These are phyloP conservation scores for Mariannaea sp. DNA, from an alignment of 2,329 filamentous ascomycete species.

Conservation along the genomic window DNA sequence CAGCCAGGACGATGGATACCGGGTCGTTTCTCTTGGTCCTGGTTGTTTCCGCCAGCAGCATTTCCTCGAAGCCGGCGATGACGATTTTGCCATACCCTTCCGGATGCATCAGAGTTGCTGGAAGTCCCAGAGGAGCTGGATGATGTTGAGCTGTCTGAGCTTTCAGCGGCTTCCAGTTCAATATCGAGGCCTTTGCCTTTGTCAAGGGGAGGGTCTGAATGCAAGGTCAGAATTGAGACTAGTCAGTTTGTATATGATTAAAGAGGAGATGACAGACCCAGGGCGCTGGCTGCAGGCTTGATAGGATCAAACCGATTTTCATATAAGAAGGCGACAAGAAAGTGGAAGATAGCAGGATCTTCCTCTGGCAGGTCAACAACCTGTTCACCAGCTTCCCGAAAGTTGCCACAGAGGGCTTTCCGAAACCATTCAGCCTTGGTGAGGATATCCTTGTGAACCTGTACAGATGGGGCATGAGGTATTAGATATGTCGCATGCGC, in stretches of 20 bases:
- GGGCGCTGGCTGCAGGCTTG: conserved; percentile 47
- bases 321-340: conserved; percentile 56
- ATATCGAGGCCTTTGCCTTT: conserved; percentile 49
- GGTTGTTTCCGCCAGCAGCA: conserved; percentile 5
- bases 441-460: conserved; percentile 55
- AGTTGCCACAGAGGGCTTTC: conserved; percentile 54
- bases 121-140: conserved; percentile 31
- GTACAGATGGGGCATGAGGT: conserved; percentile 6
- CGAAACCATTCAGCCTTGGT: conserved; percentile 54
- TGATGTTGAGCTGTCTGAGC: conserved; percentile 43
- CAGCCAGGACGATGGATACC: conserved; percentile 52
- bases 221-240: conserved; percentile 13
- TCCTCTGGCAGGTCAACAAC: conserved; percentile 56
- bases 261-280: conserved; percentile 40
- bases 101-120: conserved; percentile 26
- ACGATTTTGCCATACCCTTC: conserved; percentile 22
- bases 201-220: conserved; percentile 37
- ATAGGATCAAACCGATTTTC: conserved; percentile 54
- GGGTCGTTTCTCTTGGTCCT: conserved; percentile 46
- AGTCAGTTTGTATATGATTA: neutral
- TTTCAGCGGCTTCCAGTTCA: conserved; percentile 31
- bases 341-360: conserved; percentile 56
- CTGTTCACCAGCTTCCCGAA: conserved; percentile 52
- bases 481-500: neutral
- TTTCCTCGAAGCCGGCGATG: conserved; percentile 21